Percentiles rank a stretch among this genome's conserved stretches.
Conservation (phyloP, 2,329 filamentous ascomycete genomes). For the Sarocladium brachiariae region DNA sequence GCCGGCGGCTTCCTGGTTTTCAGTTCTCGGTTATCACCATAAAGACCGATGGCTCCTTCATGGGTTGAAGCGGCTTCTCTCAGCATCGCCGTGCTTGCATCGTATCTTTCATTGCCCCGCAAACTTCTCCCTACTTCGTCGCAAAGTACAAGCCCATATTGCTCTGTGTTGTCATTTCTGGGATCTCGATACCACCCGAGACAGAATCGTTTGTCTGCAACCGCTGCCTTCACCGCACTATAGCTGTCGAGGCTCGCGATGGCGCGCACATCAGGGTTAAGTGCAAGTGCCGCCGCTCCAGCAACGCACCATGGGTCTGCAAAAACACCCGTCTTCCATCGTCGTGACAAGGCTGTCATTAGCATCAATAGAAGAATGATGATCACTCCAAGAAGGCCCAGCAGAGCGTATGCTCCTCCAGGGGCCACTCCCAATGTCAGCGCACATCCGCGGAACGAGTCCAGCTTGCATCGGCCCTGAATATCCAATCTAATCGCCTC, state of each 20-base stretch:
- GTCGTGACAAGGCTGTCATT: constrained; percentile 21
- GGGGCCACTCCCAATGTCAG: constrained; percentile 28
- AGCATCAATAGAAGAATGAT: constrained; percentile 20
- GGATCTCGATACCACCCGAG: constrained; percentile 22
- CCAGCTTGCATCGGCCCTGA: constrained; percentile 25
- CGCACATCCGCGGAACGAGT: constrained; percentile 24
- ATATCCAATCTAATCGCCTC: constrained; percentile 26
- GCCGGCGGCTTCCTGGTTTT: constrained; percentile 12
- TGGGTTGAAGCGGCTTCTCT: background rate
- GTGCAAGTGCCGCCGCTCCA: constrained; percentile 27
- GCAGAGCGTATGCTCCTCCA: constrained; percentile 22
- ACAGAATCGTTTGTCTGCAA: constrained; percentile 20
- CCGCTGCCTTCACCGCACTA: constrained; percentile 14
- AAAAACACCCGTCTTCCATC: constrained; percentile 31
- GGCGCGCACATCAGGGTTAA: constrained; percentile 22
- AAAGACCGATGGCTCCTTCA: constrained; percentile 11
- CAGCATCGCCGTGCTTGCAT: constrained; percentile 1
- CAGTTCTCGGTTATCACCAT: constrained; percentile 12
- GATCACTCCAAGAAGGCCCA: constrained; percentile 26
- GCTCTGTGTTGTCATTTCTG: constrained; percentile 15
- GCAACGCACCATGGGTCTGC: constrained; percentile 35
- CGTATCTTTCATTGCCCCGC: background rate
- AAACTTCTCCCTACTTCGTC: constrained; percentile 20
- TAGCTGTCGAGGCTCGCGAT: background rate
- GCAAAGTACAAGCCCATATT: constrained; percentile 25